Percentiles rank a stretch among this genome's conserved stretches.
Conservation (phyloP, 2,329 filamentous ascomycete genomes). For the Monosporascus sp. region DNA sequence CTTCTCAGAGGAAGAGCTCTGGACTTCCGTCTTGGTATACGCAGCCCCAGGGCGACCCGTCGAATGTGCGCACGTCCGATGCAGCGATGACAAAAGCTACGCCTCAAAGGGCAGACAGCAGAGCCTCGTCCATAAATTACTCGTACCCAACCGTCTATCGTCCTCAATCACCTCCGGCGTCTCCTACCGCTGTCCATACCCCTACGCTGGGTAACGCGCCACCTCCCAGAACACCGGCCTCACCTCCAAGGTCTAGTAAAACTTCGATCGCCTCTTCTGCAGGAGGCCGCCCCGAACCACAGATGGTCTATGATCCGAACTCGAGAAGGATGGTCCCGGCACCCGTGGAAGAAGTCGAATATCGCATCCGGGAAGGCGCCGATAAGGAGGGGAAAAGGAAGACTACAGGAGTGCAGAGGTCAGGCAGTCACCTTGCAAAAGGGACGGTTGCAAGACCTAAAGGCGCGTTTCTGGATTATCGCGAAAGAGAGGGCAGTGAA, state of each 20-base stretch:
- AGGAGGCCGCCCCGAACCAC: conserved; percentile 11
- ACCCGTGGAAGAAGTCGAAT: conserved; percentile 31
- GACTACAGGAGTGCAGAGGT: conserved; percentile 26
- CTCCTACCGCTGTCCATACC: conserved; percentile 18
- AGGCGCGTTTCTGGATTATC: conserved; percentile 39
- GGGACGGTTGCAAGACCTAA: conserved; percentile 49
- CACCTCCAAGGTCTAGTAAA: conserved; percentile 15
- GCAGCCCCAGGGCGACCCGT: conserved; percentile 37
- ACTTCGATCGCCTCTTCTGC: conserved; percentile 16
- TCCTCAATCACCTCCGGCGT: conserved; percentile 34
- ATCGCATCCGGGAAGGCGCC: conserved; percentile 33
- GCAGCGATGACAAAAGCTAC: conserved; percentile 32
- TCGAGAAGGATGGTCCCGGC: conserved; percentile 56
- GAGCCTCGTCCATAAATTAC: conserved; percentile 50
- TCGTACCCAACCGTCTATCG: conserved; percentile 48
- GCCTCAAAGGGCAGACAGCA: conserved; percentile 41
- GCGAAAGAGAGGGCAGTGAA: conserved; percentile 13
- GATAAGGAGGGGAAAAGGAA: conserved; percentile 41
- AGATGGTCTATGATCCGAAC: conserved; percentile 59
- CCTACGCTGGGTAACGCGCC: conserved; percentile 12
- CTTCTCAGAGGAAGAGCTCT: conserved; percentile 45
- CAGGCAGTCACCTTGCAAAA: conserved; percentile 42
- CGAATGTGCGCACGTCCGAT: conserved; percentile 42
- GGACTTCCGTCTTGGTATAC: conserved; percentile 45
- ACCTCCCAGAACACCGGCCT: conserved; percentile 11